A percentile compares a stretch with the other conserved stretches of the same genome.
Evolutionary conservation across 2,329 filamentous ascomycete species (phyloP).

Genomic region (Aquanectria penicillioides): DNA sequence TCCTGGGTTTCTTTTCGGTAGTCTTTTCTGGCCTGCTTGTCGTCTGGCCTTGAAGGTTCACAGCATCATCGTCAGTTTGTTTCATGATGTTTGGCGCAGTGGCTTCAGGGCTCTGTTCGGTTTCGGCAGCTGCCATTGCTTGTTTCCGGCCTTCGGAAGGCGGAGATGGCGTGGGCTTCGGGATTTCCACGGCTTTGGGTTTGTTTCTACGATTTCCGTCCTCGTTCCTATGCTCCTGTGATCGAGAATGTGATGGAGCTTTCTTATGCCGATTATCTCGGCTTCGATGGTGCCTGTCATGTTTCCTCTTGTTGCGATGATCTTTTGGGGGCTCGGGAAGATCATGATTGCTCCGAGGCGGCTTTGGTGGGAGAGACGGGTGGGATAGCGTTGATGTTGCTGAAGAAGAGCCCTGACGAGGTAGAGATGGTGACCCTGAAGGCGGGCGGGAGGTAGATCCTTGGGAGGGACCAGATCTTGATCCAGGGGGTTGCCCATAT

Average conservation of each 20-base stretch:
- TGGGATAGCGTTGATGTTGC: conserved; percentile 26
- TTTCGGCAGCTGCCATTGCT: not conserved
- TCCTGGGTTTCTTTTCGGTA: conserved; percentile 29
- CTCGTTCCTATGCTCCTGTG: conserved; percentile 40
- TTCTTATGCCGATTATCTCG: conserved; percentile 44
- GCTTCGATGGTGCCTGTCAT: conserved; percentile 46
- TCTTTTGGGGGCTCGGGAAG: conserved; percentile 43
- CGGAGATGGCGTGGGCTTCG: conserved; percentile 32
- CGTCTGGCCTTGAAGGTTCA: conserved; percentile 12
- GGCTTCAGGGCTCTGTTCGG: conserved; percentile 19
- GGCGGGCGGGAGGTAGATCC: conserved; percentile 22
- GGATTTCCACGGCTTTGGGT: conserved; percentile 13
- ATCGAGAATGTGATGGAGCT: conserved; percentile 29
- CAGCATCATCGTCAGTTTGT: conserved; percentile 19
- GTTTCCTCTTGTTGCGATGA: conserved; percentile 43
- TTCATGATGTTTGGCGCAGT: conserved; percentile 17
- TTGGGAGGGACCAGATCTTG: conserved; percentile 28
- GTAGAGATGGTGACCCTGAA: conserved; percentile 28
- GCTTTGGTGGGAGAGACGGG: conserved; percentile 47
- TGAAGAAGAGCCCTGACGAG: conserved; percentile 27
- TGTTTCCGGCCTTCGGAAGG: conserved; percentile 44
- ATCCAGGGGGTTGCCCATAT: conserved; percentile 27
- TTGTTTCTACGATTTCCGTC: conserved; percentile 25
- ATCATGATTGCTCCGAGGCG: conserved; percentile 41
- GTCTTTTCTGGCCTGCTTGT: conserved; percentile 19